Percentiles rank a stretch among this genome's conserved stretches.
Evolutionary conservation across 23 red algal species (phyloP).

Genomic region (Chondrus crispus): DNA sequence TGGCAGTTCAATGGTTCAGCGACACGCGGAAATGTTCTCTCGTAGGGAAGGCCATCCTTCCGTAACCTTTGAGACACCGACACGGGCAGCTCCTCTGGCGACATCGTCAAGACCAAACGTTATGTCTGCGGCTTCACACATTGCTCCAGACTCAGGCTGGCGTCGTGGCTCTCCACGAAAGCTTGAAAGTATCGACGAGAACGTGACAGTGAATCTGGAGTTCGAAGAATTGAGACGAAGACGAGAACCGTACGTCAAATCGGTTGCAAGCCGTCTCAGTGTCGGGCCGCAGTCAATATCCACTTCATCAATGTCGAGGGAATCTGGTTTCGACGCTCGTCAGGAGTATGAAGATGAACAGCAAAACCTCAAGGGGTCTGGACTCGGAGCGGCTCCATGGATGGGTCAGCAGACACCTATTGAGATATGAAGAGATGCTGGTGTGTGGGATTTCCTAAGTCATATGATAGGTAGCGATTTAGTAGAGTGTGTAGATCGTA

Average conservation of each 20-base stretch:
- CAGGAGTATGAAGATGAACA: conserved; percentile 29
- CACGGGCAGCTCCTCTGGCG: background rate
- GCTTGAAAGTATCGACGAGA: background rate
- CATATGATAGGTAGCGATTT: no score
- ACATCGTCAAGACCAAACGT: background rate
- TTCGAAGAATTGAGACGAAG: conserved; percentile 48
- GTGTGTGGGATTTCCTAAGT: no score
- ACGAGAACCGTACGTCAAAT: conserved; percentile 60
- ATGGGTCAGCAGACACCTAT: no score
- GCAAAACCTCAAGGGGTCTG: background rate
- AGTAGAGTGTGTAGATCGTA: background rate
- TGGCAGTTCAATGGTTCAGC: no score
- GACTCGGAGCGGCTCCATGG: no score
- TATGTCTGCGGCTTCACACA: background rate
- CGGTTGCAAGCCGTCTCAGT: conserved; percentile 43
- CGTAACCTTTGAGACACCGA: no score
- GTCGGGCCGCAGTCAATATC: conserved; percentile 3
- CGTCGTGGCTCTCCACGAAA: background rate
- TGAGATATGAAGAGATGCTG: no score
- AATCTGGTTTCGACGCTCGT: conserved; percentile 19
- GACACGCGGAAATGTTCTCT: no score
- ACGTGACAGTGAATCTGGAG: background rate
- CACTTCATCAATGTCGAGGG: conserved; percentile 15
- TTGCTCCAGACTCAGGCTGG: background rate
- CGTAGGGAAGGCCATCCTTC: no score